Evolutionary conservation across 345 rosid species (phyloP), one percentile per base, ranked within the genome.

Genomic region (Stellera chamaejasme): DNA sequence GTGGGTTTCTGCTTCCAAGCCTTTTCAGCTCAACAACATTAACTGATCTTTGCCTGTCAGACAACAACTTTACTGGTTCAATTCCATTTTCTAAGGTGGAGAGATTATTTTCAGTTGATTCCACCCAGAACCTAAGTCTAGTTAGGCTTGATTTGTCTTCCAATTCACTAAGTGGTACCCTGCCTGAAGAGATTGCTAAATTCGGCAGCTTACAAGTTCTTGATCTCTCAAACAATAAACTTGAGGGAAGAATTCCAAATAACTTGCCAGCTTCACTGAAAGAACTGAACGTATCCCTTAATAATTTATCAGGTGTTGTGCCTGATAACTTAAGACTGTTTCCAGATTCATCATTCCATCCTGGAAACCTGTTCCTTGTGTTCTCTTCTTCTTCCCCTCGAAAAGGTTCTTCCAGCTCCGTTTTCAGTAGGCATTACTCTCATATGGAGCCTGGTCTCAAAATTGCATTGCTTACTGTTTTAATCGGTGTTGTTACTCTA

Each of bases 341-440:
- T 78, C 91, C 97, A 50, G 91, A 79, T 59, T 79, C 96, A 15
- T 71, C 94, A 27, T 87, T 87, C 69, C 89, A 81, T 68, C 97
- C 97, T 2, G 97, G 97, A 63, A 90, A 90, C 64, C 58, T 78
- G 16, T 65, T 87, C 52, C 74, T 90, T 69, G 50, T 42, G 52
- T 65, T 84, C 53, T 75, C 80, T 64, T 74, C 78, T 26, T 55
- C 60, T n/a, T 47, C 51, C 53, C 72, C 82, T 44, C 71, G 80
- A 13, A 57, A 70, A 48, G 81, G 72, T 54, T 56, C 59, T 50
- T 66, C 85, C 10, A 27, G 61, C 55, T 56, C 73, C 48, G 64
- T 28, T 57, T 43, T 68, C 36, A 66, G 56, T 48, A 48, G 55
- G 50, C 85, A 50, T 57, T 49, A 64, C 23, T 50, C 75, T 62